Conservation (phyloP, 2,329 filamentous ascomycete species). For the Neonectria hederae region DNA sequence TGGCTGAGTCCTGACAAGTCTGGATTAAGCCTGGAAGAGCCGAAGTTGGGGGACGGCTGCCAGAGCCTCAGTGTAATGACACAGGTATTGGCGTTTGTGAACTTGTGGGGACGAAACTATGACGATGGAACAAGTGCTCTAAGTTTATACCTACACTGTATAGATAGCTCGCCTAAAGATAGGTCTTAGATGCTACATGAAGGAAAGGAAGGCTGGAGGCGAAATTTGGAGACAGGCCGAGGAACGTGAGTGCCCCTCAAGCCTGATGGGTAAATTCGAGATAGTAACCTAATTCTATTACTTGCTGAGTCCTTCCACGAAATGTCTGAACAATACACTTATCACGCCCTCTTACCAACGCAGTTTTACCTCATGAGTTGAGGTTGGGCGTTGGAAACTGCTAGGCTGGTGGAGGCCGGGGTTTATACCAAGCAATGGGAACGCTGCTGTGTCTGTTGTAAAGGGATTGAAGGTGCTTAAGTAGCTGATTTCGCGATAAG, state of each 20-base stretch:
- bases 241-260: neutral
- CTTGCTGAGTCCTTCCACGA: neutral
- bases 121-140: slow-evolving; percentile 3
- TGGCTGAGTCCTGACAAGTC: slow-evolving; percentile 5
- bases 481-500: too few relatives aligned
- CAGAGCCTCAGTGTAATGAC: slow-evolving; percentile 5
- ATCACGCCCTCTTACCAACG: too few relatives aligned
- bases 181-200: neutral
- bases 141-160: neutral
- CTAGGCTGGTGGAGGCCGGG: too few relatives aligned
- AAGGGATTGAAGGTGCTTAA: too few relatives aligned
- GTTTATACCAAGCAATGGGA: too few relatives aligned
- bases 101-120: slow-evolving; percentile 4
- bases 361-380: too few relatives aligned
- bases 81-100: neutral
- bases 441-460: too few relatives aligned
- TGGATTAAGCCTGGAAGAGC: slow-evolving; percentile 20
- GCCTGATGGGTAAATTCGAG: neutral
- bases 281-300: neutral
- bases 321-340: neutral
- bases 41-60: slow-evolving; percentile 4
- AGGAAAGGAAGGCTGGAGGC: neutral
- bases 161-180: neutral
- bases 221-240: neutral
- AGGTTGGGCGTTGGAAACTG: too few relatives aligned